Conservation (phyloP, 495 filamentous ascomycete genomes). For the Penicillium lividum region DNA sequence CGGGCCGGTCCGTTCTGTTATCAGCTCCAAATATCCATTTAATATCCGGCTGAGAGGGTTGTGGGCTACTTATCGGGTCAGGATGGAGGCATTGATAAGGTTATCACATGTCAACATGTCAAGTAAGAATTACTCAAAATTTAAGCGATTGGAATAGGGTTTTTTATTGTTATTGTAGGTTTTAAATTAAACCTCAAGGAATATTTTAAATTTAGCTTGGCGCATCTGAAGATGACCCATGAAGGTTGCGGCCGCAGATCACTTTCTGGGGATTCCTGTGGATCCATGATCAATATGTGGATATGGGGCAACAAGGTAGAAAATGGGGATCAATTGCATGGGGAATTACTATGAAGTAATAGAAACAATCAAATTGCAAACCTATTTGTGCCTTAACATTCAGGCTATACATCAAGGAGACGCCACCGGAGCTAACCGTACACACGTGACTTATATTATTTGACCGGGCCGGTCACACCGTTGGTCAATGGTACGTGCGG, state of each 20-base stretch:
- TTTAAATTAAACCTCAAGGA: no score
- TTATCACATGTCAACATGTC: slow-evolving; percentile 12
- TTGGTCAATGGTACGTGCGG: slow-evolving; percentile 6
- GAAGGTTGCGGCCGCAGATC: neutral
- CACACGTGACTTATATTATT: neutral
- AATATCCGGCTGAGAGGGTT: neutral
- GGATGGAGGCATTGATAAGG: slow-evolving; percentile 1
- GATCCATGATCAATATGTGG: slow-evolving; percentile 1
- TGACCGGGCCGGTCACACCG: slow-evolving; percentile 8
- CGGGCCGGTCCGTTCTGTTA: neutral
- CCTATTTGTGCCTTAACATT: neutral
- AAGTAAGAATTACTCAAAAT: neutral
- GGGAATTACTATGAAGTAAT: slow-evolving; percentile 9
- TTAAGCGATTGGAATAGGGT: no score
- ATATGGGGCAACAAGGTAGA: neutral
- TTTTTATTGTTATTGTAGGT: no score
- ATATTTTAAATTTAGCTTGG: no score
- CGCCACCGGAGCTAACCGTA: neutral
- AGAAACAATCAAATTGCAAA: neutral
- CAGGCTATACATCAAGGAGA: neutral
- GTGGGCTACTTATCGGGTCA: slow-evolving; percentile 9
- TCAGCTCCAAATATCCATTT: neutral
- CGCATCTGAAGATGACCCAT: no score
- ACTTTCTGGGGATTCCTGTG: neutral
- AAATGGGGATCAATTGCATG: slow-evolving; percentile 2